Base-by-base conservation (phyloP, 2,329 filamentous ascomycete species). In the Beauveria pseudobassiana region DNA sequence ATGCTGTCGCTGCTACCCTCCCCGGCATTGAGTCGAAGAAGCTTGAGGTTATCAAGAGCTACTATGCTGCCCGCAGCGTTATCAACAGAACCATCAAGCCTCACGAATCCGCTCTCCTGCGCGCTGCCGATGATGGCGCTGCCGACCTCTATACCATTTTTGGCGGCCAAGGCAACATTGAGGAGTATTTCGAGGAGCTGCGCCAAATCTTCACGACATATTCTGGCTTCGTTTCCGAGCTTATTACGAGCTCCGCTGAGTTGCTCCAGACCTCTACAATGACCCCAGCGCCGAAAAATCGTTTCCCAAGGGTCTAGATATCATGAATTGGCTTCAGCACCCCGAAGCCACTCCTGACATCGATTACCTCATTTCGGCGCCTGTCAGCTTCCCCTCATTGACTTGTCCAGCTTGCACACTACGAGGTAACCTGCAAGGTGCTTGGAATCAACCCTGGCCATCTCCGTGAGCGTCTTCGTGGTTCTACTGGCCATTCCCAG, bases 151-250 rank as follows among this genome's bases (percentile, higher is more conserved):
- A 96, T 79, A 93, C 88, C 66, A 92, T 99, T 64, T 96, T 98
- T 68, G 95, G 95, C 63, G 95, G 95, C 7, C 95, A 99, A 75
- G 95, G 95, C 69, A 99, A 99, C 76, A 98, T 99, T 66, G 93
- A 99, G 77, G 96, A 99, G 78, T 99, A 99, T 78, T 99, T 99
- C 71, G 93, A 99, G 68, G 95, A 99, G 79, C 84, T 99, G 65
- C 87, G 95, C 62, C 89, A 96, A 74, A 85, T 98, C 63, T 93
- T 93, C 79, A 87, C 82, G 69, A 96, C 93, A 63, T 99, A 99
- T 77, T 88, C 90, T 14, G 89, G 89, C 30, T 96, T 99, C 67
- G 86, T 97, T 5, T 89, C 91, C 67, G 91, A 96, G 66, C 86
- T 98, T 66, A 84, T 99, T 70, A 82, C 83, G 30, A 84, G 87